Evolutionary conservation across 306 rosid species (phyloP).

Genomic region (Potentilla sterilis): DNA sequence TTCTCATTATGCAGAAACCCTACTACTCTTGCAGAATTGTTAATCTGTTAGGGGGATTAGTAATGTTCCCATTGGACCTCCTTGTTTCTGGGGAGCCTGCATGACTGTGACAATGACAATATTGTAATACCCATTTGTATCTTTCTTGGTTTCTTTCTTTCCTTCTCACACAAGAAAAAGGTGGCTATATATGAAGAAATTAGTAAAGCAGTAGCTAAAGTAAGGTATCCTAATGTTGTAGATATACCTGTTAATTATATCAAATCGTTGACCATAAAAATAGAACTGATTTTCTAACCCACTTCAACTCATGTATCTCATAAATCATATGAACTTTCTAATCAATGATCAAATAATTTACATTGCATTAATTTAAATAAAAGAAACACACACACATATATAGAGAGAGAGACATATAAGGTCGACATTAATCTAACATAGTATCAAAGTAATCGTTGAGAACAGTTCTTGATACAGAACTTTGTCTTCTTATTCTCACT

Average conservation of each 20-base stretch:
- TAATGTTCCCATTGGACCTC: slow-evolving; percentile 6
- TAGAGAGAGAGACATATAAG: too few species aligned
- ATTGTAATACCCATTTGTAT: neutral
- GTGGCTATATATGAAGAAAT: neutral
- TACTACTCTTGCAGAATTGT: neutral
- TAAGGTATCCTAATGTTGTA: neutral
- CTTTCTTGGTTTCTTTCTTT: neutral
- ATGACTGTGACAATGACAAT: neutral
- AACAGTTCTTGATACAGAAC: too few species aligned
- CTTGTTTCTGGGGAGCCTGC: slow-evolving; percentile 7
- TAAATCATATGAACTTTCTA: too few species aligned
- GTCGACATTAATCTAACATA: too few species aligned
- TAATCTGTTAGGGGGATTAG: slow-evolving; percentile 5
- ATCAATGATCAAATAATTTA: too few species aligned
- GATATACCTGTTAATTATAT: too few species aligned
- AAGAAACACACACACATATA: too few species aligned
- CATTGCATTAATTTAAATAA: too few species aligned
- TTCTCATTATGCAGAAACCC: slow-evolving; percentile 14
- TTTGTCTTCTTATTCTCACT: neutral
- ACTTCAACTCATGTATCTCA: too few species aligned
- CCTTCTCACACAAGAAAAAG: neutral
- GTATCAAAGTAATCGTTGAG: too few species aligned
- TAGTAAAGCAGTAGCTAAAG: neutral
- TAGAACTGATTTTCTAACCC: too few species aligned
- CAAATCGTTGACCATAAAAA: too few species aligned